Base-by-base conservation (phyloP, 78 protist species). In the Dictyostelium discoideum region DNA sequence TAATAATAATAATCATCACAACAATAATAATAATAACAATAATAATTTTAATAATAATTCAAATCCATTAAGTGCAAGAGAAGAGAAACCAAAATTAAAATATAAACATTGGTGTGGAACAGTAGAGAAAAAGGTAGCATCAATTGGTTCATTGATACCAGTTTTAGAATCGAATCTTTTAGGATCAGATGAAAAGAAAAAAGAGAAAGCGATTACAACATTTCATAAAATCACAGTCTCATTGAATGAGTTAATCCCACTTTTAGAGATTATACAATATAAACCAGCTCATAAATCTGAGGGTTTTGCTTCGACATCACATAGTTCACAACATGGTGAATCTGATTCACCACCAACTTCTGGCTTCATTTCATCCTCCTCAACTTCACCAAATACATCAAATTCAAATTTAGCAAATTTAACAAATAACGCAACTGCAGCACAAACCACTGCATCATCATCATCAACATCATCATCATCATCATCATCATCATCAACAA, bases 91-190 rank as follows among this genome's bases (percentile, higher is more conserved):
- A 26, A 90, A 90, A 79, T 72, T 90, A 82, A 90, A 90, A 50
- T 90, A 90, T 50, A 90, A 90, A 83, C 85, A 90, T 72, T 90
- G 95, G 95, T 80, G 87, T 82, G 84, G 65, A 3, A 32, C 74
- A 32, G 88, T 90, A 2, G 95, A 90, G 32, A 80, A 69, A 46
- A 90, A 90, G 46, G 29, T 48, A 7, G 22, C 50, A 29, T 9
- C 77, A 7, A 82, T 82, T 67, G n/a, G 32, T 8, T 10, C 63
- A 1, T 11, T 72, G 40, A 9, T 90, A 18, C 95, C 87, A 39
- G 24, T 24, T 9, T 26, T 90, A 5, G 95, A 90, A n/a, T 5
- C 80, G 0, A 42, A 18, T 24, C 54, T 90, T 13, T 18, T 48
- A 2, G 39, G 84, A 0, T 37, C 74, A 3, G 87, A 82, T 2